Evolutionary conservation across 1,284 basidiomycete genomes (phyloP).

Genomic region (Trichosporon asahii): DNA sequence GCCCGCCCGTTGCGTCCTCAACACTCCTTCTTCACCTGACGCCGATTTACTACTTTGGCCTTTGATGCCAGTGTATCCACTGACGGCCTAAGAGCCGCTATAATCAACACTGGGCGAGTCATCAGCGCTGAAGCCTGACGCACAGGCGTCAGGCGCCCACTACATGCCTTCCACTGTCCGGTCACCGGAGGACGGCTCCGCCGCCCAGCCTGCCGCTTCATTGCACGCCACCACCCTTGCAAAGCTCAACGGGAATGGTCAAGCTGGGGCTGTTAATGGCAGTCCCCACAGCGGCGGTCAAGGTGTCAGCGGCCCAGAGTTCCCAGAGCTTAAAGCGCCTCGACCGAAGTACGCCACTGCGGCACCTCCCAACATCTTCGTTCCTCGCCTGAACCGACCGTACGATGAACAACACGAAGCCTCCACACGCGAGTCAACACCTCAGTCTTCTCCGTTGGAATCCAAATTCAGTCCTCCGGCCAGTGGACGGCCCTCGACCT

Average conservation of each 20-base stretch:
- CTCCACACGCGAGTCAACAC: neutral
- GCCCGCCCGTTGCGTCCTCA: neutral
- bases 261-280: neutral
- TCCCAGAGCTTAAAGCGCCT: neutral
- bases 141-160: conserved; percentile 4
- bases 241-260: conserved; percentile 1
- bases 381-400: neutral
- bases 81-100: neutral
- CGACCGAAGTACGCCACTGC: neutral
- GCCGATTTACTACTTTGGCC: neutral
- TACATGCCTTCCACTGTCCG: neutral
- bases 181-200: neutral
- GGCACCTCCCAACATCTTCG: neutral
- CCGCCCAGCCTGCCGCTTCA: neutral
- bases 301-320: neutral
- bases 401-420: conserved; percentile 3
- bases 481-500: neutral
- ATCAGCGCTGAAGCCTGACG: neutral
- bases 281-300: neutral
- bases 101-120: conserved; percentile 1
- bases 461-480: neutral
- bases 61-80: neutral
- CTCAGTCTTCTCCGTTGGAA: neutral
- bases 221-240: neutral
- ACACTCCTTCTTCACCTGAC: neutral